Conservation (phyloP, 2,329 filamentous ascomycete genomes). For the Xylaria polymorpha region DNA sequence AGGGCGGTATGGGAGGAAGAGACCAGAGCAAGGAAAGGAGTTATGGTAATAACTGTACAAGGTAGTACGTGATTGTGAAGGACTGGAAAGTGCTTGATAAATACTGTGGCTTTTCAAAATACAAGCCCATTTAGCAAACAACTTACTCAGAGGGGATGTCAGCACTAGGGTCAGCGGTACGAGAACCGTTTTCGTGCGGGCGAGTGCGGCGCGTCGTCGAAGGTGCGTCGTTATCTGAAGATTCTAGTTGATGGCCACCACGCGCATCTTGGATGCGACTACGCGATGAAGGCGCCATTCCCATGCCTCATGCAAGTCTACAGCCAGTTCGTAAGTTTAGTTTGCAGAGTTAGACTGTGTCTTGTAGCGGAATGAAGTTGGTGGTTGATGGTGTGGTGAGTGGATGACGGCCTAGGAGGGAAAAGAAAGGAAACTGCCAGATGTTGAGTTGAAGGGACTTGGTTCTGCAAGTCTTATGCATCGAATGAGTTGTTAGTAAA, state of each 20-base stretch:
- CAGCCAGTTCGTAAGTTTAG: neutral
- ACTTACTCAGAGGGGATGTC: constrained; percentile 15
- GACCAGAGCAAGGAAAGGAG: neutral
- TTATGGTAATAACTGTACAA: neutral
- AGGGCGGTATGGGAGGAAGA: neutral
- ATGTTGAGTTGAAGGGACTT: neutral
- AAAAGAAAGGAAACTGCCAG: neutral
- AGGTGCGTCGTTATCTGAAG: neutral
- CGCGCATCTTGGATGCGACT: neutral
- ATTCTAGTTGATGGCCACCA: neutral
- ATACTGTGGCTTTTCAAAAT: neutral
- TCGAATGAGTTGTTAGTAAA: neutral
- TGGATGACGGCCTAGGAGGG: neutral
- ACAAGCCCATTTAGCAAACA: neutral
- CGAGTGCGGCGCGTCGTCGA: no score
- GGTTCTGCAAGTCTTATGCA: neutral
- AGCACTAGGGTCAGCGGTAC: neutral
- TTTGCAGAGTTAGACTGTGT: neutral
- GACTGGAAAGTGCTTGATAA: neutral
- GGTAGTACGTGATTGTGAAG: neutral
- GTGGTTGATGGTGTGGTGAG: neutral
- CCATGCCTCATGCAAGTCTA: neutral
- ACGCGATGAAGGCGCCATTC: constrained; percentile 4
- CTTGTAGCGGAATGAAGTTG: no score
- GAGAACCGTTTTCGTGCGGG: neutral